These are phyloP conservation scores for Arabidopsis lyrata DNA, from an alignment of 441 rosid species.

Conservation along the genomic window DNA sequence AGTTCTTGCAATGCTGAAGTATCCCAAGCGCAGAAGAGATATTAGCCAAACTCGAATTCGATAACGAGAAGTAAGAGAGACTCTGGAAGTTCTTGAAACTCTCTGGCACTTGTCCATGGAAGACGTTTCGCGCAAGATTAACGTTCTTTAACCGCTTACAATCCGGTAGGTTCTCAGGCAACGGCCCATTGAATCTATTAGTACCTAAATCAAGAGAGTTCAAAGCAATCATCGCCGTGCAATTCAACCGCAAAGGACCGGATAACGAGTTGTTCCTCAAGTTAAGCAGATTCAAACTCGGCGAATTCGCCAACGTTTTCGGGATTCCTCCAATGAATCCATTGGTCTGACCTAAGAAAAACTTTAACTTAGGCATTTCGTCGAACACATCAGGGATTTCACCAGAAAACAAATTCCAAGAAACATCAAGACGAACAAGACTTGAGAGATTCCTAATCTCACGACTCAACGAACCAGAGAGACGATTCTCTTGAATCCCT, in stretches of 20 bases:
- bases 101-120: slow-evolving; percentile 66
- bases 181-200: slow-evolving; percentile 57
- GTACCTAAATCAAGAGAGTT: slow-evolving; percentile 75
- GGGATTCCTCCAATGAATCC: slow-evolving; percentile 65
- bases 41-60: slow-evolving; percentile 62
- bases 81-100: slow-evolving; percentile 62
- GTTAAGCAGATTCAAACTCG: slow-evolving; percentile 58
- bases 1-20: slow-evolving; percentile 67
- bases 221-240: slow-evolving; percentile 63
- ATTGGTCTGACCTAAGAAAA: slow-evolving; percentile 60
- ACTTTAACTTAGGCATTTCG: slow-evolving; percentile 46
- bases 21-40: slow-evolving; percentile 61
- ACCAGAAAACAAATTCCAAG: slow-evolving; percentile 62
- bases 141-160: slow-evolving; percentile 62
- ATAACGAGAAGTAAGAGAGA: slow-evolving; percentile 65
- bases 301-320: slow-evolving; percentile 62
- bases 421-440: slow-evolving; percentile 66
- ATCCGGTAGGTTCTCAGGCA: slow-evolving; percentile 67
- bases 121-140: slow-evolving; percentile 72
- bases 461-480: slow-evolving; percentile 60
- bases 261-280: slow-evolving; percentile 76
- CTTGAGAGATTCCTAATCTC: slow-evolving; percentile 52
- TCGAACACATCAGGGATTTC: slow-evolving; percentile 69
- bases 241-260: slow-evolving; percentile 62
- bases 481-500: slow-evolving; percentile 60